Evolutionary conservation across 2,329 filamentous ascomycete species (phyloP).

Genomic region (Cercospora berteroae): DNA sequence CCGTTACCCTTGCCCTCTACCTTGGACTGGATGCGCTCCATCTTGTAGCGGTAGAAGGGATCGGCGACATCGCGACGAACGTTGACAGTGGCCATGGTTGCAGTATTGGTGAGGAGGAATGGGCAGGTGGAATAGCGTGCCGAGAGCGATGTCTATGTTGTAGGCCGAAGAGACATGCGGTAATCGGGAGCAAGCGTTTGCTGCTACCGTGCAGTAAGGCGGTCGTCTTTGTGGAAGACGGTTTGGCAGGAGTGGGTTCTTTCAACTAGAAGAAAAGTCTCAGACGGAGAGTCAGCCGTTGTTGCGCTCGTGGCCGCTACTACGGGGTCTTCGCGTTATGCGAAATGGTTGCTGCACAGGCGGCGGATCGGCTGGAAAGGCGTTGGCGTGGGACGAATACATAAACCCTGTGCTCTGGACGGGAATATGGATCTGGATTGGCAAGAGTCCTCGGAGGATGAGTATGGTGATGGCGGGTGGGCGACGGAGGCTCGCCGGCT

Average conservation of each 20-base stretch:
- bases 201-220: constrained; percentile 29
- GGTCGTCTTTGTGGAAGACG: constrained; percentile 21
- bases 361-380: constrained; percentile 91
- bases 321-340: constrained; percentile 88
- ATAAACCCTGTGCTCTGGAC: constrained; percentile 64
- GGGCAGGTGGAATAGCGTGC: constrained; percentile 8
- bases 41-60: constrained; percentile 99
- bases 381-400: constrained; percentile 96
- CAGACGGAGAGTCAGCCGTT: constrained; percentile 68
- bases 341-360: constrained; percentile 88
- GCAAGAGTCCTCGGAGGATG: constrained; percentile 22
- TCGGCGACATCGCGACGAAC: constrained; percentile 97
- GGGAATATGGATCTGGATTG: constrained; percentile 22
- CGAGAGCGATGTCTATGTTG: constrained; percentile 19
- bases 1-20: constrained; percentile 99
- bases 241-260: constrained; percentile 13
- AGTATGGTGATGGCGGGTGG: constrained; percentile 21
- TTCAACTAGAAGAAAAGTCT: constrained; percentile 17
- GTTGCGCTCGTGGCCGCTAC: constrained; percentile 77
- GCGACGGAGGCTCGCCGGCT: constrained; percentile 20
- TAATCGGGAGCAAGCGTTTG: constrained; percentile 36
- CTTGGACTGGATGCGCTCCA: constrained; percentile 98
- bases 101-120: constrained; percentile 41
- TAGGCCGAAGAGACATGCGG: constrained; percentile 59
- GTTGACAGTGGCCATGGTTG: constrained; percentile 95